A percentile compares a stretch with the other conserved stretches of the same genome.
Conservation (phyloP, 768 basidiomycete species). For the Floccularia luteovirens region DNA sequence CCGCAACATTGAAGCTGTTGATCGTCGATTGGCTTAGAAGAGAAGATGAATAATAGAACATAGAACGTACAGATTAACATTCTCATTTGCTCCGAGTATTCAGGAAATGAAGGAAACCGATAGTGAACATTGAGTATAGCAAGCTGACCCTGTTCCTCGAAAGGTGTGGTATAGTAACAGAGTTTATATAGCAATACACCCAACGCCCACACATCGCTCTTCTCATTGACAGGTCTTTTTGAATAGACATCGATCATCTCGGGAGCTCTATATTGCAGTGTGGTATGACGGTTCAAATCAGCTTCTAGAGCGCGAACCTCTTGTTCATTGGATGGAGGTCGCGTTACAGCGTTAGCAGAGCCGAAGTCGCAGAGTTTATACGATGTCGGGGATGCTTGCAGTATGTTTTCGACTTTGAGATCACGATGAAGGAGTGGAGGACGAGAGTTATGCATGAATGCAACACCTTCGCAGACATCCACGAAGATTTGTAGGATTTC, state of each 20-base stretch:
- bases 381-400: conserved; percentile 74
- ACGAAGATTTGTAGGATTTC: conserved; percentile 98
- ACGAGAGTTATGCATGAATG: conserved; percentile 90
- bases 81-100: conserved; percentile 80
- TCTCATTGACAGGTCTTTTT: conserved; percentile 81
- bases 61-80: conserved; percentile 63
- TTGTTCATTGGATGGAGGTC: conserved; percentile 68
- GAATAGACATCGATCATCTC: conserved; percentile 95
- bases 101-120: conserved; percentile 81
- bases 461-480: conserved; percentile 95
- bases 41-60: conserved; percentile 8
- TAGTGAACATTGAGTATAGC: conserved; percentile 98
- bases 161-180: conserved; percentile 98
- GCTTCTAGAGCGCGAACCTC: conserved; percentile 86
- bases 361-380: conserved; percentile 99
- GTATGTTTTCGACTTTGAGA: conserved; percentile 98
- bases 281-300: conserved; percentile 92
- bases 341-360: conserved; percentile 73
- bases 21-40: neutral
- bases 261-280: conserved; percentile 95
- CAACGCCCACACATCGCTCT: conserved; percentile 96
- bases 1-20: conserved; percentile 80
- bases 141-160: conserved; percentile 94
- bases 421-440: conserved; percentile 93
- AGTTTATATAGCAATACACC: conserved; percentile 97